phyloP scores from a whole-genome alignment of 1,284 basidiomycete genomes.

The Cryptococcus jaspeensis region DNA sequence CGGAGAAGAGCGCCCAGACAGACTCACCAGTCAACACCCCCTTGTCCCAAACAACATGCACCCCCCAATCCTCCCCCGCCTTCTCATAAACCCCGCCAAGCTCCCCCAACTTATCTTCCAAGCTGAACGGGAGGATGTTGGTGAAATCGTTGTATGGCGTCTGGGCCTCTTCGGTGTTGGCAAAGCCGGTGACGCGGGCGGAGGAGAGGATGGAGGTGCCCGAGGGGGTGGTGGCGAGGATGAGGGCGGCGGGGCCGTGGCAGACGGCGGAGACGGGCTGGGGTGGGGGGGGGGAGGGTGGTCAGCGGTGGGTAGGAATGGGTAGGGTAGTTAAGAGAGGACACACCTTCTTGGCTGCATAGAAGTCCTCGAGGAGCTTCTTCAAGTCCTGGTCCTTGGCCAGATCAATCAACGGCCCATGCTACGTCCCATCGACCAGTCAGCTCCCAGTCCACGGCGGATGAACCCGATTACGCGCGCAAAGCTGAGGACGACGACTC shows the following conservation, averaged over 20 bases:
- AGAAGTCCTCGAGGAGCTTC: constrained; percentile 64
- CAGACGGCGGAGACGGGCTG: constrained; percentile 61
- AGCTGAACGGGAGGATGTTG: constrained; percentile 62
- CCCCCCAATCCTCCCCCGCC: constrained; percentile 57
- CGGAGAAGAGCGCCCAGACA: neutral
- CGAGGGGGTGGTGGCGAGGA: constrained; percentile 59
- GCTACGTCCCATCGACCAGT: constrained; percentile 49
- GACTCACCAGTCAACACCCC: constrained; percentile 51
- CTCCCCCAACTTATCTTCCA: constrained; percentile 62
- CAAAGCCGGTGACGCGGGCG: constrained; percentile 64
- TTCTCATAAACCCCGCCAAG: constrained; percentile 68
- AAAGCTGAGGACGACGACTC: constrained; percentile 21
- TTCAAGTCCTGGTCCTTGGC: constrained; percentile 61
- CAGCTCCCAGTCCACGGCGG: neutral
- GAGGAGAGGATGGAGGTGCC: constrained; percentile 65
- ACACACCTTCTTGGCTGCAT: constrained; percentile 57
- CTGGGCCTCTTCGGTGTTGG: constrained; percentile 66
- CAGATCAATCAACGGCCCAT: constrained; percentile 70
- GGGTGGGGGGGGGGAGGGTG: constrained; percentile 29
- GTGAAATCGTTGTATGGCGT: constrained; percentile 35
- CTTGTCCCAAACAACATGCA: constrained; percentile 55
- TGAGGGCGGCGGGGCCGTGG: constrained; percentile 65
- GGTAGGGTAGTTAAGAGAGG: neutral
- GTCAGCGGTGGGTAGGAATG: too few relatives aligned
- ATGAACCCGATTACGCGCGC: neutral